A percentile compares a stretch with the other conserved stretches of the same genome.
Evolutionary conservation across 2,329 filamentous ascomycete species (phyloP).

Genomic region (Botrytis hyacinthi): DNA sequence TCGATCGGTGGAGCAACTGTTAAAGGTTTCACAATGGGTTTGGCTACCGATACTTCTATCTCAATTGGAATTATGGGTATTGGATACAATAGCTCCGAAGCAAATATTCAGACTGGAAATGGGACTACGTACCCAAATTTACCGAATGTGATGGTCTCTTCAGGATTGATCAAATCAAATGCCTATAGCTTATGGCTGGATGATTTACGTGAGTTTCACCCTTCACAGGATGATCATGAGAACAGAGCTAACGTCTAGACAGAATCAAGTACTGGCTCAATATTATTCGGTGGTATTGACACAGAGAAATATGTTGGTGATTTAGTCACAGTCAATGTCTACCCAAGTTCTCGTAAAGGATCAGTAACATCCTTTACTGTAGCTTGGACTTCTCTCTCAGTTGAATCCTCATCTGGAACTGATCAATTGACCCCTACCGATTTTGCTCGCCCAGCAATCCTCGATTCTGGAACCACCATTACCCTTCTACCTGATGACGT

Average conservation of each 20-base stretch:
- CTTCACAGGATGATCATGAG: not conserved
- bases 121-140: slow-evolving; percentile 41
- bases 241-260: slow-evolving; percentile 22
- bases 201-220: slow-evolving; percentile 37
- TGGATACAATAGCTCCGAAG: slow-evolving; percentile 48
- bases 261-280: slow-evolving; percentile 39
- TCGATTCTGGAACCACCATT: slow-evolving; percentile 67
- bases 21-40: slow-evolving; percentile 53
- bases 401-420: slow-evolving; percentile 42
- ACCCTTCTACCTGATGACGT: slow-evolving; percentile 62
- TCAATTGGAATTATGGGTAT: slow-evolving; percentile 58
- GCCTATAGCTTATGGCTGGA: slow-evolving; percentile 43
- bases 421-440: slow-evolving; percentile 35
- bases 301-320: slow-evolving; percentile 46
- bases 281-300: slow-evolving; percentile 49
- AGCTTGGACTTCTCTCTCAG: slow-evolving; percentile 38
- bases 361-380: slow-evolving; percentile 37
- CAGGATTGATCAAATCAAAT: slow-evolving; percentile 45
- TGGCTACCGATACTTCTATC: slow-evolving; percentile 49
- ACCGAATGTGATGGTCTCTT: slow-evolving; percentile 40
- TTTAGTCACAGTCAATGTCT: slow-evolving; percentile 38
- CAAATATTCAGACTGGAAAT: slow-evolving; percentile 49
- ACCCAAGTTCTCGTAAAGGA: slow-evolving; percentile 24
- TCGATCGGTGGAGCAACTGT: slow-evolving; percentile 50
- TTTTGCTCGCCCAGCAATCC: slow-evolving; percentile 50